Base-by-base conservation (phyloP, 176 grass and related monocot species). In the Guadua angustifolia region DNA sequence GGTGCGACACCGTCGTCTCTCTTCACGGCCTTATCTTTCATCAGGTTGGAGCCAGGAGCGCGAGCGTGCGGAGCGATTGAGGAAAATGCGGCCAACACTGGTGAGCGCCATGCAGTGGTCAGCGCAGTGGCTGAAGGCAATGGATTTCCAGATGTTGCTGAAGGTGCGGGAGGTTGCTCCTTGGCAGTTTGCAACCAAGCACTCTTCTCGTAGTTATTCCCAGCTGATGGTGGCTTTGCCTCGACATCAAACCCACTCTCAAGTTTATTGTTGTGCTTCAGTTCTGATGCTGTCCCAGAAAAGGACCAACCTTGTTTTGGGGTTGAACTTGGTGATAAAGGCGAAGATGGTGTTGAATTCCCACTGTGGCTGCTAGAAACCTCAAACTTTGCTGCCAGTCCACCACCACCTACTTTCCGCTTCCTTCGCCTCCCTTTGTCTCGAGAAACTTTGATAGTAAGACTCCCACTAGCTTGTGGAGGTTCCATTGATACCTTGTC, bases 321-420 rank as follows among this genome's bases (percentile, higher is more conserved):
- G 83, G 93, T 98, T 66, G 83, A 88, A 51, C 82, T 85, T 52
- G 93, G 83, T 19, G 95, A 95, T 47, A 95, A 61, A 47, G 93
- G 91, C 8, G 96, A 98, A 63, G 91, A 87, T 44, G 96, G 89
- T 29, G 91, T 99, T 32, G 96, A 99, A 83, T 94, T 99, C 74
- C 89, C 87, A 35, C 96, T 95, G 77, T 95, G 93, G 87, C 93
- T 99, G 69, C 96, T 99, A 56, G 96, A 99, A 86, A 85, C 96
- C 87, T 99, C 96, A 79, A 94, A 82, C 73, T 95, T 99, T 25
- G 86, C 58, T 66, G 87, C 87, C 38, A 90, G 86, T 83, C 88
- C 92, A 18, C 76, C 61, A 74, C 75, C 82, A 42, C 75, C 82
- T 36, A 74, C 69, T 79, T 79, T 87, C 51, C 80, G 71, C 77